A percentile compares a stretch with the other conserved stretches of the same genome.
Evolutionary conservation across 495 filamentous ascomycete genomes (phyloP).

Genomic region (Aspergillus steynii): DNA sequence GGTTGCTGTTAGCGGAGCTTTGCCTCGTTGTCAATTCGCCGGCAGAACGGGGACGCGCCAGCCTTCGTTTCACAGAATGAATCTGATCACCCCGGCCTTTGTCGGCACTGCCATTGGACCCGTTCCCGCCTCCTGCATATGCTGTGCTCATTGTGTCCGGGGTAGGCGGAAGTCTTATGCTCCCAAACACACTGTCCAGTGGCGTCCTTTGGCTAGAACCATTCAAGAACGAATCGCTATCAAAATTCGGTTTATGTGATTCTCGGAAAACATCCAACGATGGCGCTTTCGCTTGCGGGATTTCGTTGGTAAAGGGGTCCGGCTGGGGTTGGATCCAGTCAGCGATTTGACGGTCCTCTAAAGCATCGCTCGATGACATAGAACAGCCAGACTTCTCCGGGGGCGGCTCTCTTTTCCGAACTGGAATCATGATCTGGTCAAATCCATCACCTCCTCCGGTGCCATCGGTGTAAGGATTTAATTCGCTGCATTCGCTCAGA

Average conservation of each 20-base stretch:
- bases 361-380: slow-evolving; percentile 10
- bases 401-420: slow-evolving; percentile 25
- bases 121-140: slow-evolving; percentile 29
- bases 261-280: slow-evolving; percentile 23
- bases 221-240: slow-evolving; percentile 21
- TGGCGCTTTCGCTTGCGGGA: slow-evolving; percentile 21
- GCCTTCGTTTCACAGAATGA: slow-evolving; percentile 17
- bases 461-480: slow-evolving; percentile 58
- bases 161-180: slow-evolving; percentile 40
- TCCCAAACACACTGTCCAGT: slow-evolving; percentile 37
- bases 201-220: slow-evolving; percentile 29
- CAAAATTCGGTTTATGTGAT: slow-evolving; percentile 17
- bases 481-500: slow-evolving; percentile 77
- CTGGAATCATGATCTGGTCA: slow-evolving; percentile 36
- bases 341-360: slow-evolving; percentile 28
- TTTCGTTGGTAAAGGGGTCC: slow-evolving; percentile 22
- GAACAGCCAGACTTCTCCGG: slow-evolving; percentile 23
- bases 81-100: slow-evolving; percentile 23
- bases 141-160: slow-evolving; percentile 50
- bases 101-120: slow-evolving; percentile 39
- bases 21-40: slow-evolving; percentile 33
- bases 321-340: slow-evolving; percentile 32
- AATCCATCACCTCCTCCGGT: slow-evolving; percentile 20
- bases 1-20: slow-evolving; percentile 31
- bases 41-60: slow-evolving; percentile 38